phyloP scores from a whole-genome alignment of 2,329 filamentous ascomycete species.

The Aspergillus vadensis region DNA sequence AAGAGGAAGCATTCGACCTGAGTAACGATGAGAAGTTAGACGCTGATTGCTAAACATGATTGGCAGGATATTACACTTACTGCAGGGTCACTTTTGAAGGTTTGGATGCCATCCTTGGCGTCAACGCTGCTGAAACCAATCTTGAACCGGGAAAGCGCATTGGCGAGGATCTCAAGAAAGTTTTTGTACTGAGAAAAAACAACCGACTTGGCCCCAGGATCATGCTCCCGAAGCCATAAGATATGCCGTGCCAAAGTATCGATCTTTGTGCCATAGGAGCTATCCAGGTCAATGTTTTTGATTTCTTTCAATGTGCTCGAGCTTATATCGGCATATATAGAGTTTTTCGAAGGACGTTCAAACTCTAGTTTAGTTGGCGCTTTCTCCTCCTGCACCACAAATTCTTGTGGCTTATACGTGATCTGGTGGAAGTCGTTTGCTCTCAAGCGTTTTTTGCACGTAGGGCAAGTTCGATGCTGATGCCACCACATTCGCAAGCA shows the following conservation, averaged over 20 bases:
- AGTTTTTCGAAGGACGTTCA: conserved; percentile 39
- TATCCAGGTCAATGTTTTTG: conserved; percentile 72
- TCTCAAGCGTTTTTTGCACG: conserved; percentile 73
- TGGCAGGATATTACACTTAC: conserved; percentile 29
- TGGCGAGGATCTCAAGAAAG: conserved; percentile 73
- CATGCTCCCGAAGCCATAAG: conserved; percentile 78
- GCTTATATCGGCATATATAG: conserved; percentile 78
- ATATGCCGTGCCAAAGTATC: conserved; percentile 81
- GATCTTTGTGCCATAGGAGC: conserved; percentile 85
- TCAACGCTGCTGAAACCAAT: conserved; percentile 76
- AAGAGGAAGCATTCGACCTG: conserved; percentile 79
- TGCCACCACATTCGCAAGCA: conserved; percentile 81
- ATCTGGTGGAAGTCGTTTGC: conserved; percentile 78
- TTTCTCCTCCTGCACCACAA: conserved; percentile 65
- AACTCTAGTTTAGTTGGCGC: conserved; percentile 31
- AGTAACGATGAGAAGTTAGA: conserved; percentile 21
- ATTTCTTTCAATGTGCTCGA: conserved; percentile 74
- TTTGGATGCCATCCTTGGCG: conserved; percentile 66
- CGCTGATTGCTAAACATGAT: not conserved
- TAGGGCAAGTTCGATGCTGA: conserved; percentile 73
- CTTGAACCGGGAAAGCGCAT: conserved; percentile 69
- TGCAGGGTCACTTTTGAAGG: conserved; percentile 73
- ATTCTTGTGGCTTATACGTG: conserved; percentile 73
- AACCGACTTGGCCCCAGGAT: conserved; percentile 86
- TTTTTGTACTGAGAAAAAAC: conserved; percentile 91